Evolutionary conservation across 169 alveolate genomes (phyloP), one percentile per base, ranked within the genome.

Genomic region (Plasmodium gonderi): DNA sequence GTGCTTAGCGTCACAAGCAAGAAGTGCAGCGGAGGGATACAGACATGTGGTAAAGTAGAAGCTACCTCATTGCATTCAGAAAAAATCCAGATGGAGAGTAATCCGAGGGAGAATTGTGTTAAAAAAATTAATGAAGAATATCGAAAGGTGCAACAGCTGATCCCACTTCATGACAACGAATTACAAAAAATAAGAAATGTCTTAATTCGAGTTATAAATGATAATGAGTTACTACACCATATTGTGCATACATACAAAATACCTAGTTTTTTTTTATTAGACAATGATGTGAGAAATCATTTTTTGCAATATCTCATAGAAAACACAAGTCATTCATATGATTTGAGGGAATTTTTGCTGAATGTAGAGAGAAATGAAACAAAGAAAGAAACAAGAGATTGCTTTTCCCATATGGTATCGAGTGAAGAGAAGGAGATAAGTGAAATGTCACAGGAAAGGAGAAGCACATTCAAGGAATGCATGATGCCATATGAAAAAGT

Each of bases 81-180:
- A n/a, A n/a, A n/a, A n/a, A n/a, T n/a, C n/a, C n/a, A n/a, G n/a
- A n/a, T n/a, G n/a, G n/a, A n/a, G n/a, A n/a, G n/a, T n/a, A n/a
- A n/a, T n/a, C n/a, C n/a, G n/a, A n/a, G n/a, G n/a, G n/a, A n/a
- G n/a, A n/a, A n/a, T n/a, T n/a, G n/a, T 29, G 31, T 38, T 68
- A 33, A 69, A 83, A 83, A 72, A 83, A 47, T 83, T 38, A 83
- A 51, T 42, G 92, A 83, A 72, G 92, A 83, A 4, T 83, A 83
- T 42, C 40, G 5, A 54, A 83, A 33, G 7, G 76, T 49, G 14
- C 92, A 72, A 49, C 83, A 69, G 5, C 38, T 45, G 17, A 74
- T 83, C 42, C 74, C 82, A 14, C 65, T 83, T 23, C 54, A 60
- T 42, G 92, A 83, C 20, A 33, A 72, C 38, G 92, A 83, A 29